phyloP scores from a whole-genome alignment of 495 filamentous ascomycete species.

The Eremomyces bilateralis region DNA sequence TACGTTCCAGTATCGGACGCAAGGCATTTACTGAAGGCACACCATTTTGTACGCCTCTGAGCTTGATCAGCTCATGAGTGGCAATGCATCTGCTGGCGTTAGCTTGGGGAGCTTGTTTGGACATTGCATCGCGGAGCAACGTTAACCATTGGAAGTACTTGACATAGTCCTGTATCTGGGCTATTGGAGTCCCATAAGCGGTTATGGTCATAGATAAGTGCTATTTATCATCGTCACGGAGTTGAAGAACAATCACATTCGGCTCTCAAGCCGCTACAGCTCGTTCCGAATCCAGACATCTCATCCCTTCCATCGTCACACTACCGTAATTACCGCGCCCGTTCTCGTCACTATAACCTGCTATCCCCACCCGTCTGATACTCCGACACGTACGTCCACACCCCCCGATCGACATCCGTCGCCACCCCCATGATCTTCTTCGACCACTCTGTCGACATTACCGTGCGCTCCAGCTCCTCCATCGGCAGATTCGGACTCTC shows the following conservation, averaged over 20 bases:
- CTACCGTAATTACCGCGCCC: too few relatives aligned
- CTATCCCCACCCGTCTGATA: background rate
- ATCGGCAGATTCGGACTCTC: conserved; percentile 4
- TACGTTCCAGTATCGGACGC: conserved; percentile 59
- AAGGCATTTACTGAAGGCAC: conserved; percentile 43
- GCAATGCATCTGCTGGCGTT: background rate
- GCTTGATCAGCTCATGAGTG: background rate
- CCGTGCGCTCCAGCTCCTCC: conserved; percentile 5
- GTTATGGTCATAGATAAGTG: too few relatives aligned
- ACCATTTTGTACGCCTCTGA: background rate
- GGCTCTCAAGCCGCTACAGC: too few relatives aligned
- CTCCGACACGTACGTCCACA: conserved; percentile 3
- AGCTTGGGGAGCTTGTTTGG: too few relatives aligned
- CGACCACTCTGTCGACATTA: conserved; percentile 7
- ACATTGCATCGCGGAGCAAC: too few relatives aligned
- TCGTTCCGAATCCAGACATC: too few relatives aligned
- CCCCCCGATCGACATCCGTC: conserved; percentile 4
- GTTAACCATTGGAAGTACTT: too few relatives aligned
- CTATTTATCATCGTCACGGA: too few relatives aligned
- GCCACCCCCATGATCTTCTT: conserved; percentile 5
- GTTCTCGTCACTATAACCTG: background rate
- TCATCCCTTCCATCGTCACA: too few relatives aligned
- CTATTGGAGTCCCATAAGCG: too few relatives aligned
- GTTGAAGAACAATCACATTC: too few relatives aligned
- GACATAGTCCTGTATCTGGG: too few relatives aligned